Evolutionary conservation across 1,284 basidiomycete genomes (phyloP), one percentile per base, ranked within the genome.

Genomic region (Apiotrichum laibachii): DNA sequence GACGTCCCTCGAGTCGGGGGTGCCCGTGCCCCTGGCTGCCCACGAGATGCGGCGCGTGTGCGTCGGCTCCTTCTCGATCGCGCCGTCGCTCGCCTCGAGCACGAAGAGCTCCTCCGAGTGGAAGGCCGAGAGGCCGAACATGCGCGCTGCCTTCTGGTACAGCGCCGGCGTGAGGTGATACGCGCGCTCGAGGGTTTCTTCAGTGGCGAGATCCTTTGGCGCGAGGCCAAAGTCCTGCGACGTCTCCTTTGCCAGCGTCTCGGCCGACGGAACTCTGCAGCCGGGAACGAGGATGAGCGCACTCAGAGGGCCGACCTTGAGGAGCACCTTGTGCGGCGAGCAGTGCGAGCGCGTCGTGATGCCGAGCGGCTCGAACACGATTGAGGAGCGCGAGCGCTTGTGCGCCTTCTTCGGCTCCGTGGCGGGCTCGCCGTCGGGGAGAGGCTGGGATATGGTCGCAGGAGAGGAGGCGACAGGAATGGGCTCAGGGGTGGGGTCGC

Each of bases 61-160:
- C 42, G 51, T 40, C 22, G 40, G 16, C 16, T 40, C 19, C 12
- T 22, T 39, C 13, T 55, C 56, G 21, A 62, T 43, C 9, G 56
- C 57, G 21, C 40, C 50, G 12, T 45, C 40, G 9, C 57, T 56
- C 6, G 66, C 63, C 13, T 53, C 62, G 6, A 74, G 66, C 13
- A 76, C 50, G 55, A 65, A 70, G 37, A 68, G 70, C 43, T 70
- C 66, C 4, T 69, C 71, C 22, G 70, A 70, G 31, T 73, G 65
- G 42, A 72, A 64, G 10, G 75, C 60, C 18, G 54, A 54, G 1
- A 59, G 47, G 4, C 74, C 74, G 5, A 71, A 68, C 1, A 76
- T 63, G 18, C 72, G 67, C 37, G 68, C 61, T 0, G 73, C 58
- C 56, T 72, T 70, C 2, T 63, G 57, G 5, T 55, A 56, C 13